These are phyloP conservation scores for Cryptosporidium sp. DNA, from an alignment of 169 alveolate genomes.

Conservation along the genomic window DNA sequence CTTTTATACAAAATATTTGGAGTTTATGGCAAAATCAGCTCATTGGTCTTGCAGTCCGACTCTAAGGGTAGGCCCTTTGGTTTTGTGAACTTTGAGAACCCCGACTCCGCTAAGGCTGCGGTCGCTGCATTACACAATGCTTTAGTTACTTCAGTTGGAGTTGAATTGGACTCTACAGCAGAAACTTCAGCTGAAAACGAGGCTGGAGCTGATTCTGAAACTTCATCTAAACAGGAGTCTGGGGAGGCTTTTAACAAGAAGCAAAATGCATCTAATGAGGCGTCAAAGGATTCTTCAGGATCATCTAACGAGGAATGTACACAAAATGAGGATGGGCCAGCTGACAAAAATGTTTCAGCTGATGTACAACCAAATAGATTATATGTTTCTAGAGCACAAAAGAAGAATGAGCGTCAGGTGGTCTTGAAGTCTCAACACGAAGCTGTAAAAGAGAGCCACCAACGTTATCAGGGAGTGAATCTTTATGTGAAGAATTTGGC, in stretches of 20 bases:
- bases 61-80: constrained; percentile 89
- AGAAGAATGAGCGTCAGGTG: constrained; percentile 90
- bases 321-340: constrained; percentile 46
- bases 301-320: constrained; percentile 37
- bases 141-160: constrained; percentile 81
- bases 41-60: constrained; percentile 87
- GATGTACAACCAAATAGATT: constrained; percentile 82
- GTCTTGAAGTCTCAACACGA: constrained; percentile 88
- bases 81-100: constrained; percentile 88
- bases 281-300: background rate
- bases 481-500: constrained; percentile 92
- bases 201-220: constrained; percentile 1
- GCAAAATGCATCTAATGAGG: background rate
- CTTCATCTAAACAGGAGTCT: constrained; percentile 46
- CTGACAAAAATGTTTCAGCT: constrained; percentile 47
- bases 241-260: constrained; percentile 9
- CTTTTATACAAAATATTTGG: constrained; percentile 82
- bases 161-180: constrained; percentile 29
- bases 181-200: background rate
- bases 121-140: constrained; percentile 88
- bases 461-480: constrained; percentile 88
- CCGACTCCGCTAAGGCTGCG: constrained; percentile 89
- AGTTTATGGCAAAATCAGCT: constrained; percentile 91
- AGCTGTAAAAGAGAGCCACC: constrained; percentile 78
- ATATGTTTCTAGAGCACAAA: constrained; percentile 91